Evolutionary conservation across 2,329 filamentous ascomycete genomes (phyloP), one percentile per base, ranked within the genome.

Genomic region (Endoconidiophora laricicola): DNA sequence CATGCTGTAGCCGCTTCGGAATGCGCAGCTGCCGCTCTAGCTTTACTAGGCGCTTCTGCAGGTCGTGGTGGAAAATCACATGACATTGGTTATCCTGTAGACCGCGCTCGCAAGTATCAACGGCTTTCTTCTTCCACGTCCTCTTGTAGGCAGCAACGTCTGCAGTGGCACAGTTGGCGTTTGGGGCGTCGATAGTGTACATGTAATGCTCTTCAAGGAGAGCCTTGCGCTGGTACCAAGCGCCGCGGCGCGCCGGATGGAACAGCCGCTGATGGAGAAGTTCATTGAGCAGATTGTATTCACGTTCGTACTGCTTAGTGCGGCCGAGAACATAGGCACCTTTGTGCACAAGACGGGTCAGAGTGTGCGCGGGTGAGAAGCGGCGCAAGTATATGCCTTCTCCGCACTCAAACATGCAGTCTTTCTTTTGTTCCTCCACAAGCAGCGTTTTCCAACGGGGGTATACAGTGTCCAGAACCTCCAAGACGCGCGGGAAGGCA

Each of bases 191-290:
- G 22, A 6, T 22, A 6, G 40, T n/a, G 16, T 43, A 4, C 84
- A 96, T 88, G 63, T 98, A 96, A 60, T 93, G 87, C 62, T 98
- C 91, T 66, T 98, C 91, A 2, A 98, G 65, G 1, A 98, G 68
- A 1, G 90, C 91, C 64, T 93, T 94, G 18, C 91, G 83, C 60
- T 95, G 88, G 61, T 96, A 96, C 91, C 91, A 98, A 0, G 80
- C 78, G 0, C 91, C 91, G 40, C 91, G 77, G 24, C 88, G 76
- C 1, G 87, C 78, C 41, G 83, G 72, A 58, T 96, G 88, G 58
- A 96, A 96, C 0, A 95, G 71, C 3, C 75, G 75, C 60, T 98
- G 91, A 3, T 67, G 66, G 0, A 98, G 75, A 3, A 98, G 72
- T 58, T 91, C 84, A 0, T 66, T 71, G 1, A 94, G 66, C 0